Conservation (phyloP, 768 basidiomycete species). For the Hericium erinaceus region DNA sequence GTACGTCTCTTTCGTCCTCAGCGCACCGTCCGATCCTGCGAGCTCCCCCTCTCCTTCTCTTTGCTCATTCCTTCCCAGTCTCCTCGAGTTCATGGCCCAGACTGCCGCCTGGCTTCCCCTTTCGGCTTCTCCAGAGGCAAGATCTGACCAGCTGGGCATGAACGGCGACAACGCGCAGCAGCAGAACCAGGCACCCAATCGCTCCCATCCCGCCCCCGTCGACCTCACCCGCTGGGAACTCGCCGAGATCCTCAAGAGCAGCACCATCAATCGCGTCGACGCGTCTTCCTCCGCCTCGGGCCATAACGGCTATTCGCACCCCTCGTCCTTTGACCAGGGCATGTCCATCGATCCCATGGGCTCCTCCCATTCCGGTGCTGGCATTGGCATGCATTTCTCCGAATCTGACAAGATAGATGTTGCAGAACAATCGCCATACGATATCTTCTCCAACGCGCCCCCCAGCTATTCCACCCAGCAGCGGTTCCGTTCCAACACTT, state of each 20-base stretch:
- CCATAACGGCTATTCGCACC: conserved; percentile 40
- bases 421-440: conserved; percentile 51
- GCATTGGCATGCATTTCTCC: conserved; percentile 29
- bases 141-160: conserved; percentile 11
- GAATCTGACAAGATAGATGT: conserved; percentile 46
- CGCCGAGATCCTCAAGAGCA: conserved; percentile 36
- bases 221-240: conserved; percentile 31
- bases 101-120: not conserved
- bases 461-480: conserved; percentile 38
- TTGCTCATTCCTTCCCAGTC: not conserved
- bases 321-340: conserved; percentile 39
- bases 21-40: no score
- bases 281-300: conserved; percentile 33
- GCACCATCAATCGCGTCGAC: conserved; percentile 41
- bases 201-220: conserved; percentile 28
- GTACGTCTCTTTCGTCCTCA: no score
- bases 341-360: conserved; percentile 17
- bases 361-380: conserved; percentile 15
- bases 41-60: conserved; percentile 1
- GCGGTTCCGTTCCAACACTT: conserved; percentile 65
- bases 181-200: conserved; percentile 12
- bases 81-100: not conserved
- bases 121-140: conserved; percentile 14
- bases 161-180: not conserved
- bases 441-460: conserved; percentile 45